Conservation (phyloP, 2,329 filamentous ascomycete genomes). For the Biscogniauxia sp. region DNA sequence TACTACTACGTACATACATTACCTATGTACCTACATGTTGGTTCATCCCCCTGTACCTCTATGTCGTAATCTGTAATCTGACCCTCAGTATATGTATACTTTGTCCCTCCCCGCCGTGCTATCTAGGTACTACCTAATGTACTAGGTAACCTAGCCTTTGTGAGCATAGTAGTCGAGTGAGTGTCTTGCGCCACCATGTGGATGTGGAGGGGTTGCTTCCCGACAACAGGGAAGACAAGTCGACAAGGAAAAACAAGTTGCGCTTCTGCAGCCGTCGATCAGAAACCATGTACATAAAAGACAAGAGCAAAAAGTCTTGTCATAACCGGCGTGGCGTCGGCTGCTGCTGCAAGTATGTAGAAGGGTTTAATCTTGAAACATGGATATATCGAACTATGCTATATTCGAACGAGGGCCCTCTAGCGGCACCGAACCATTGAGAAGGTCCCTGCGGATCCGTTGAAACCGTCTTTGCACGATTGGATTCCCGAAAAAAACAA, state of each 20-base stretch:
- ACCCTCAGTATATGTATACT: too few relatives aligned
- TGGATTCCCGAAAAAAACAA: neutral
- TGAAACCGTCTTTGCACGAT: neutral
- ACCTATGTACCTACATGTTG: too few relatives aligned
- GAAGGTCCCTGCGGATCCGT: neutral
- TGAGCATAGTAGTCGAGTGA: neutral
- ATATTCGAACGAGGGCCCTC: neutral
- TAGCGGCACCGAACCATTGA: neutral
- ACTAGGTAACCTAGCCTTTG: too few relatives aligned
- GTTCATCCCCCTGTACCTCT: neutral
- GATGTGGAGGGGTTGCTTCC: neutral
- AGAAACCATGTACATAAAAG: too few relatives aligned
- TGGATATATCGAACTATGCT: neutral
- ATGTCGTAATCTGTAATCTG: neutral
- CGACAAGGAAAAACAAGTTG: too few relatives aligned
- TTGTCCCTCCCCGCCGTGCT: too few relatives aligned
- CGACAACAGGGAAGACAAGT: too few relatives aligned
- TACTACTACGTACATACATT: neutral
- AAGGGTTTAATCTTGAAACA: neutral
- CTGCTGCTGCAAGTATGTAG: neutral
- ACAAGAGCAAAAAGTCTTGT: neutral
- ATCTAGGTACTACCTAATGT: neutral
- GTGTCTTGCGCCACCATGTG: neutral
- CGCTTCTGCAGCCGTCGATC: too few relatives aligned
- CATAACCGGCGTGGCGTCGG: neutral